Percentiles rank a stretch among this genome's conserved stretches.
Conservation (phyloP, 768 basidiomycete species). For the Astraeus odoratus region DNA sequence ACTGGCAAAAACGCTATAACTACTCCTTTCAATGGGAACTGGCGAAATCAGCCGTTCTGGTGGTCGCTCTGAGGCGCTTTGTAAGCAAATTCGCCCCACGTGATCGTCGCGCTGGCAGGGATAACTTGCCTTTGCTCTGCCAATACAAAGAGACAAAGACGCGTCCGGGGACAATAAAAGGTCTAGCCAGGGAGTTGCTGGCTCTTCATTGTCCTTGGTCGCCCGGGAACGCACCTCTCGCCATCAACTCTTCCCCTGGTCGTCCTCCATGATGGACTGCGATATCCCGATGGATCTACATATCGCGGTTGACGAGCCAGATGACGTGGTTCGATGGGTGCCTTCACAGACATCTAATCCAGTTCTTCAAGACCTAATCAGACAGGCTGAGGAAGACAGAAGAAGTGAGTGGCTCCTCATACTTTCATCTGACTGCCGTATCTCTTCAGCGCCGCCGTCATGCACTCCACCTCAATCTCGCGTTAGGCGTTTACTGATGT, state of each 20-base stretch:
- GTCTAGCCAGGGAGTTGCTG: not conserved
- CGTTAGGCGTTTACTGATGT: not conserved
- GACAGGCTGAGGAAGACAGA: constrained; percentile 21
- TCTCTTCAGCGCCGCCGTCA: no score
- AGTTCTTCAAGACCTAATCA: constrained; percentile 18
- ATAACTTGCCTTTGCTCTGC: not conserved
- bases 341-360: constrained; percentile 20
- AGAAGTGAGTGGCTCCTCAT: constrained; percentile 10
- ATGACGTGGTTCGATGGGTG: constrained; percentile 19
- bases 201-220: not conserved
- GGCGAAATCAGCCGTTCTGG: no score
- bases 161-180: not conserved
- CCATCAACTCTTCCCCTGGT: not conserved
- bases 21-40: no score
- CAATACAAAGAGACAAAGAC: not conserved
- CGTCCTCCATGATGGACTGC: constrained; percentile 1
- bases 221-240: not conserved
- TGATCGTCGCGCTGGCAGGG: constrained; percentile 2
- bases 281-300: constrained; percentile 11
- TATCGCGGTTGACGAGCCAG: constrained; percentile 6
- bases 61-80: no score
- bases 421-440: not conserved
- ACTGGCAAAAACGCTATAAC: no score
- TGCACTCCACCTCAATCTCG: not conserved
- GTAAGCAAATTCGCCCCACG: no score